Conservation (phyloP, 1,284 basidiomycete genomes). For the Puccinia novopanici region DNA sequence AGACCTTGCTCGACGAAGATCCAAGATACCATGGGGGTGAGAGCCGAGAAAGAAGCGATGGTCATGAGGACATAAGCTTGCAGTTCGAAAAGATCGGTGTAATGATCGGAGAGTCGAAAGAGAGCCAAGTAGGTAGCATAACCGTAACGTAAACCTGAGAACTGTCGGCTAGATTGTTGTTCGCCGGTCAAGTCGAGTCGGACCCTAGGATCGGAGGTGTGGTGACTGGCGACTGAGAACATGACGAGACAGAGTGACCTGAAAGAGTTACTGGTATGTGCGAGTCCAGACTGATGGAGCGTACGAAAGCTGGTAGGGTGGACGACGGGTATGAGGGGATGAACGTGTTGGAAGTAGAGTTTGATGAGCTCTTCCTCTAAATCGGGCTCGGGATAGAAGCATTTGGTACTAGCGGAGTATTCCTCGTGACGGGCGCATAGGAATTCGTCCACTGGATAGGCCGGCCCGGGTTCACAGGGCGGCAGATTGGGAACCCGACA, state of each 20-base stretch:
- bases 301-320: slow-evolving; percentile 74
- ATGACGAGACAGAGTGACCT: slow-evolving; percentile 72
- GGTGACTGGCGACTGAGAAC: slow-evolving; percentile 73
- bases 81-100: slow-evolving; percentile 4
- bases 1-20: slow-evolving; percentile 10
- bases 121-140: background rate
- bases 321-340: slow-evolving; percentile 70
- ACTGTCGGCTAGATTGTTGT: background rate
- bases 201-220: slow-evolving; percentile 68
- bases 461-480: background rate
- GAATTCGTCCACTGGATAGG: slow-evolving; percentile 18
- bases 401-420: background rate
- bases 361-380: slow-evolving; percentile 68
- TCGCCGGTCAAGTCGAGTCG: background rate
- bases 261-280: slow-evolving; percentile 68
- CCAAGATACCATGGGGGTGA: slow-evolving; percentile 9
- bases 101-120: background rate
- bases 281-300: slow-evolving; percentile 66
- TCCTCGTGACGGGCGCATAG: background rate
- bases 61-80: slow-evolving; percentile 21
- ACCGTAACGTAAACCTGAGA: slow-evolving; percentile 27
- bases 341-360: slow-evolving; percentile 69
- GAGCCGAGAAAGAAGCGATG: background rate
- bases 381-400: slow-evolving; percentile 59
- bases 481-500: background rate